Evolutionary conservation across 2,329 filamentous ascomycete genomes (phyloP), one percentile per base, ranked within the genome.

Genomic region (Trichoderma sp.): DNA sequence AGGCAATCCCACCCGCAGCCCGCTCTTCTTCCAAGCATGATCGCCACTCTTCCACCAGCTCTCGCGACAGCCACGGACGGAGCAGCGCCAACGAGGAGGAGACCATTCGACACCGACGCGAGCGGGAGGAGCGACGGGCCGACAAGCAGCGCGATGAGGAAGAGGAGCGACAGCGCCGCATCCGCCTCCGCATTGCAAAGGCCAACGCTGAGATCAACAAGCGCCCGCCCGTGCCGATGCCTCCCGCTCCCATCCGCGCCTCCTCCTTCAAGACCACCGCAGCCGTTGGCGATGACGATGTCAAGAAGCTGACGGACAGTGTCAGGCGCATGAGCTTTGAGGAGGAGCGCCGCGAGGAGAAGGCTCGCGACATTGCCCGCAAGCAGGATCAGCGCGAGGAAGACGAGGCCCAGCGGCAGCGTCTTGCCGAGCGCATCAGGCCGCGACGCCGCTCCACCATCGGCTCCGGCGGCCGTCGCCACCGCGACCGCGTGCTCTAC

Each of bases 181-280:
- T 83, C 3, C 80, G 80, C 35, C 77, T 79, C 9, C 82, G 83
- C 77, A 87, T 88, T 73, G 82, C 81, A 9, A 81, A 81, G 74
- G 84, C 85, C 73, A 88, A 88, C 71, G 82, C 82, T 38, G 83
- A 84, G 74, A 88, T 88, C 71, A 81, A 83, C 75, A 82, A 78
- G 76, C 85, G 86, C 11, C 80, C 82, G 21, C 76, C 81, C 7
- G 81, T 84, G 16, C 82, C 83, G 59, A 77, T 79, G 11, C 77
- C 80, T 6, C 77, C 81, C 8, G 35, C 77, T 5, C 78, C 79
- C 8, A 75, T 77, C 50, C 79, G 80, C 71, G 75, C 78, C 53
- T 75, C 80, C 29, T 78, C 81, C 45, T 77, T 78, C 77, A 76
- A 77, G 27, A 78, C 76, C 35, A 78, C 82, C 24, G 79, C 79